Evolutionary conservation across 805 yeast species (phyloP).

Genomic region (Spathaspora hagerdaliae): DNA sequence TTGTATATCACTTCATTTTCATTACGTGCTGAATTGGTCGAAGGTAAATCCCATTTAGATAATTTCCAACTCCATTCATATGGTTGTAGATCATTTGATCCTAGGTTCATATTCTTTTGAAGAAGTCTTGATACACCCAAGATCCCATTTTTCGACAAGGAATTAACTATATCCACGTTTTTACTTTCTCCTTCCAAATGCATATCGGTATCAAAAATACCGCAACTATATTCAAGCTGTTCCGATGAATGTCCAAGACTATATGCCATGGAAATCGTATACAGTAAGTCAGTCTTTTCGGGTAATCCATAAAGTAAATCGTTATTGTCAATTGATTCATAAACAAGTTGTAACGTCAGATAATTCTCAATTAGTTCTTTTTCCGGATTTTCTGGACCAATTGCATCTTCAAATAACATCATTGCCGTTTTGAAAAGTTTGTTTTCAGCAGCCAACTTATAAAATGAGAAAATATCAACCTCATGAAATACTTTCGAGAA

Average conservation of each 20-base stretch:
- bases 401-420: constrained; percentile 45
- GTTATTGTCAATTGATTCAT: constrained; percentile 51
- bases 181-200: constrained; percentile 7
- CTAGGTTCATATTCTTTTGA: constrained; percentile 15
- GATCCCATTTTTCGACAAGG: constrained; percentile 50
- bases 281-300: constrained; percentile 47
- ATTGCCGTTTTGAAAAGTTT: constrained; percentile 40
- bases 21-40: constrained; percentile 27
- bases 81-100: constrained; percentile 12
- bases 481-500: constrained; percentile 25
- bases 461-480: constrained; percentile 25
- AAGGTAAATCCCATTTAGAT: constrained; percentile 71
- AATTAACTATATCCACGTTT: constrained; percentile 19
- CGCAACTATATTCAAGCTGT: constrained; percentile 52
- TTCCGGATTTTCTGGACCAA: constrained; percentile 10
- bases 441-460: constrained; percentile 25
- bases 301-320: constrained; percentile 70
- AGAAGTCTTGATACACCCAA: constrained; percentile 53
- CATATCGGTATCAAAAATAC: constrained; percentile 46
- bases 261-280: constrained; percentile 44
- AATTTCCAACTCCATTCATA: constrained; percentile 77
- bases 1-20: constrained; percentile 50
- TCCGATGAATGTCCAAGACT: constrained; percentile 28
- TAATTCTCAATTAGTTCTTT: neutral
- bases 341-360: constrained; percentile 23